Conservation (phyloP, 176 grass and related monocot species). For the Carex pumila region DNA sequence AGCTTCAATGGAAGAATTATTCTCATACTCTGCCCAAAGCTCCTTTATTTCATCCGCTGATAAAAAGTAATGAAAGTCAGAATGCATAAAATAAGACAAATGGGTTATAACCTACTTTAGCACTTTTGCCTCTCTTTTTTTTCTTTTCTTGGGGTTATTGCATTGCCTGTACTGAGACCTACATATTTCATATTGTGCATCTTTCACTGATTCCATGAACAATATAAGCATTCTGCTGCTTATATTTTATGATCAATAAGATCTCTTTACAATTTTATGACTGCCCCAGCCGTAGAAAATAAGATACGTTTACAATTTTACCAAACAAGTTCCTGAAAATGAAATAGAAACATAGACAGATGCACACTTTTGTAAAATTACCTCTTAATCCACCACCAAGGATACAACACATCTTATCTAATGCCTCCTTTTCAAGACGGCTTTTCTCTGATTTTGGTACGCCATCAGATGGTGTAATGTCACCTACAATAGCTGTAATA, state of each 20-base stretch:
- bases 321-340: background rate
- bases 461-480: constrained; percentile 94
- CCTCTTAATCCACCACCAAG: constrained; percentile 74
- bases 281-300: background rate
- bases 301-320: background rate
- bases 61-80: background rate
- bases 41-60: constrained; percentile 85
- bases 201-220: background rate
- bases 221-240: background rate
- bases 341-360: background rate
- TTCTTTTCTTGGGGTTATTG: background rate
- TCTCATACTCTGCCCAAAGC: constrained; percentile 90
- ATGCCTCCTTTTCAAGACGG: constrained; percentile 59
- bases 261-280: background rate
- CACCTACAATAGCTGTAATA: constrained; percentile 83
- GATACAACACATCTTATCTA: constrained; percentile 87
- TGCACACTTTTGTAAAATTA: constrained; percentile 5
- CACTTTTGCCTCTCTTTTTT: background rate
- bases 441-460: constrained; percentile 93
- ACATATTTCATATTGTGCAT: background rate
- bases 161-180: background rate
- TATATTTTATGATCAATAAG: no score
- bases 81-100: background rate
- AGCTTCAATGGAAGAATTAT: constrained; percentile 92
- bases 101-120: background rate